Percentiles rank a stretch among this genome's conserved stretches.
phyloP scores from a whole-genome alignment of 768 basidiomycete genomes.

The Gelatoporia subvermispora region DNA sequence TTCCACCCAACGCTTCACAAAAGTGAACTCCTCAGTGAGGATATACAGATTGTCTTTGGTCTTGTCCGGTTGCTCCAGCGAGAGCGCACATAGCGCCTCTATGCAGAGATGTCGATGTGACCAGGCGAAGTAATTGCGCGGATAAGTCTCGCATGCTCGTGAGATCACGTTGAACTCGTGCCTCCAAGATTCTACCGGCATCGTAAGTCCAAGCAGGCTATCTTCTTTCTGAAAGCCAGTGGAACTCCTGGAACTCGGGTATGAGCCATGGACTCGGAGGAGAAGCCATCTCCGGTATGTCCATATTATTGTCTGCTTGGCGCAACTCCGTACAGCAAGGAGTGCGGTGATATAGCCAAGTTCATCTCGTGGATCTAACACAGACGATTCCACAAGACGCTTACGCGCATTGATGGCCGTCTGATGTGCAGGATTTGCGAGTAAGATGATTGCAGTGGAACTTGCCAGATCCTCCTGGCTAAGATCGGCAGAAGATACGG shows the following conservation, averaged over 20 bases:
- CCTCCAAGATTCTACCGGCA: slow-evolving; percentile 33
- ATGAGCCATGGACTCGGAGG: slow-evolving; percentile 24
- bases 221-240: slow-evolving; percentile 4
- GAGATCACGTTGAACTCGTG: slow-evolving; percentile 46
- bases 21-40: slow-evolving; percentile 34
- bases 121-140: slow-evolving; percentile 76
- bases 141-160: slow-evolving; percentile 55
- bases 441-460: slow-evolving; percentile 47
- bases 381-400: slow-evolving; percentile 36
- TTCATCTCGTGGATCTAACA: slow-evolving; percentile 40
- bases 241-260: neutral
- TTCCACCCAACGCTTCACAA: slow-evolving; percentile 49
- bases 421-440: slow-evolving; percentile 66
- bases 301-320: slow-evolving; percentile 69
- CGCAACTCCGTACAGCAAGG: slow-evolving; percentile 46
- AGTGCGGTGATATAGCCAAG: slow-evolving; percentile 43
- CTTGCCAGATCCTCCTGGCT: slow-evolving; percentile 7
- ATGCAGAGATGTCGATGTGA: slow-evolving; percentile 51
- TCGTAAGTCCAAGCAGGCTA: slow-evolving; percentile 6
- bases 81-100: slow-evolving; percentile 24
- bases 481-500: neutral
- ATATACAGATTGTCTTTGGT: slow-evolving; percentile 22
- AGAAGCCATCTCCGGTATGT: slow-evolving; percentile 68
- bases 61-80: slow-evolving; percentile 7
- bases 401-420: slow-evolving; percentile 64